Evolutionary conservation across 768 basidiomycete genomes (phyloP).

Genomic region (Russula sp.): DNA sequence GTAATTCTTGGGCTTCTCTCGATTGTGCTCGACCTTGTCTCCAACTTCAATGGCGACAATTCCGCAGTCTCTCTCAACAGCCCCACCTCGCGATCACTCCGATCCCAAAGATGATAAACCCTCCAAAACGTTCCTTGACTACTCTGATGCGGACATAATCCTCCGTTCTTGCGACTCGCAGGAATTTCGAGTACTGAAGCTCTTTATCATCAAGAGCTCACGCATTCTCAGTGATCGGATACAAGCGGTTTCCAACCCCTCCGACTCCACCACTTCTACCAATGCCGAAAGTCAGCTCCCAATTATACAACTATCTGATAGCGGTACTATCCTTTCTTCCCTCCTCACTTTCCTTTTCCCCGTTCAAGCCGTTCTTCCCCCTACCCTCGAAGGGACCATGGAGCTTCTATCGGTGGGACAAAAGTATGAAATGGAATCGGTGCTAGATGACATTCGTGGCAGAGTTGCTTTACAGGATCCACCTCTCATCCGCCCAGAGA

Average conservation of each 20-base stretch:
- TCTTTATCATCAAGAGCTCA: constrained; percentile 37
- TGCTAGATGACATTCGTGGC: not conserved
- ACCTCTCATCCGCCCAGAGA: not conserved
- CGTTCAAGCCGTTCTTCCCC: not conserved
- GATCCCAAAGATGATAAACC: no score
- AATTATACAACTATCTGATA: not conserved
- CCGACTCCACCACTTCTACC: no score
- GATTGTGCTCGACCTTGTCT: no score
- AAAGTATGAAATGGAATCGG: not conserved
- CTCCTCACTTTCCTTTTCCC: constrained; percentile 6
- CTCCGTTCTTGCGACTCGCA: constrained; percentile 37
- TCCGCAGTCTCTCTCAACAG: not conserved
- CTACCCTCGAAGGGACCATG: not conserved
- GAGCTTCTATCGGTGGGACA: constrained; percentile 3
- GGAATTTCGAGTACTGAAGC: constrained; percentile 38
- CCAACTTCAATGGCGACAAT: constrained; percentile 1
- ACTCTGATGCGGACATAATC: constrained; percentile 36
- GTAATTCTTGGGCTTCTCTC: no score
- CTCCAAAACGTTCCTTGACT: not conserved
- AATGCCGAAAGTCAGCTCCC: not conserved
- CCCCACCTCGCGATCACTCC: not conserved
- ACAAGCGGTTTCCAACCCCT: no score
- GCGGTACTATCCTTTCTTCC: not conserved
- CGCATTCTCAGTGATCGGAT: constrained; percentile 28
- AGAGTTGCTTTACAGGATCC: not conserved